Percentiles rank a stretch among this genome's conserved stretches.
These are phyloP conservation scores for Penicillium sp. DNA, from an alignment of 2,329 filamentous ascomycete species.

Conservation along the genomic window DNA sequence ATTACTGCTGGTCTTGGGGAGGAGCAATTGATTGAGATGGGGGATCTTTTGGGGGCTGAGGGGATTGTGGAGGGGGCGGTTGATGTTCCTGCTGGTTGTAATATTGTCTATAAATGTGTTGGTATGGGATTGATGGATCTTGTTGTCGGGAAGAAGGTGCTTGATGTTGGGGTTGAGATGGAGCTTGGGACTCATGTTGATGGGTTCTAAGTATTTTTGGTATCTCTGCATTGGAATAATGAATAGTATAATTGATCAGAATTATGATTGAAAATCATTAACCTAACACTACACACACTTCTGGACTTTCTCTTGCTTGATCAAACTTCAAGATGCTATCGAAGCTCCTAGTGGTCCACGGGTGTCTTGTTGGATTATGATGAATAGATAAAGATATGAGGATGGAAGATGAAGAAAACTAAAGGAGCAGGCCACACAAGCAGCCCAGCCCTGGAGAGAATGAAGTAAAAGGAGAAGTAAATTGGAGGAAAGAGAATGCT, in stretches of 20 bases:
- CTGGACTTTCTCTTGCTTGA: too few species aligned
- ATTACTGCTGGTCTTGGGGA: constrained; percentile 41
- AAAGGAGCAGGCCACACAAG: too few species aligned
- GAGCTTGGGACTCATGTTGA: constrained; percentile 38
- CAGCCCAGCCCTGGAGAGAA: too few species aligned
- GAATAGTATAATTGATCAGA: neutral
- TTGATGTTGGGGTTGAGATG: constrained; percentile 37
- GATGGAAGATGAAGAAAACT: too few species aligned
- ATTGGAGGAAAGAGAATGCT: too few species aligned
- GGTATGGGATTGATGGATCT: constrained; percentile 55
- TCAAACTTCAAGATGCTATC: too few species aligned
- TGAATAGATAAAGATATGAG: too few species aligned
- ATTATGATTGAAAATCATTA: neutral
- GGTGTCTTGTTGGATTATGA: too few species aligned
- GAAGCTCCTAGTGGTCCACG: too few species aligned
- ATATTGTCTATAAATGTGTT: constrained; percentile 53
- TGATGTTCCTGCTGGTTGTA: constrained; percentile 34
- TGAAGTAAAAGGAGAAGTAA: too few species aligned
- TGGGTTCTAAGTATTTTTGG: constrained; percentile 33
- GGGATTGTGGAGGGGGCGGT: constrained; percentile 17
- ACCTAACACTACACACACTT: neutral
- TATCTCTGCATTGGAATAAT: neutral
- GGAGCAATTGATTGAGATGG: constrained; percentile 46
- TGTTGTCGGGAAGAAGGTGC: constrained; percentile 44
- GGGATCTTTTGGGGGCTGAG: constrained; percentile 34